Percentiles rank a stretch among this genome's conserved stretches.
Conservation (phyloP, 1,139 yeast genomes). For the Candida sojae region DNA sequence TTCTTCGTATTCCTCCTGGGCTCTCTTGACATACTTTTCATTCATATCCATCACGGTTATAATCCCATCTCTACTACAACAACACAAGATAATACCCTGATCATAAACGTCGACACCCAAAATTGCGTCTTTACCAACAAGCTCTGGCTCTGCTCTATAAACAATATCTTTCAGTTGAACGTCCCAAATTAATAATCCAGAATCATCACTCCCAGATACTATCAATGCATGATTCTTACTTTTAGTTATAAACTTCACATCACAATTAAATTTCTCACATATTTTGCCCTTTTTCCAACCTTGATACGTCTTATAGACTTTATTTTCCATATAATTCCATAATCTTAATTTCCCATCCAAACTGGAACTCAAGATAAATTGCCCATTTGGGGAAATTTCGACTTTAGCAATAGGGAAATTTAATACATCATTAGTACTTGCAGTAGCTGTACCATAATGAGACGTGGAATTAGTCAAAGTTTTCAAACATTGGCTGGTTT, state of each 20-base stretch:
- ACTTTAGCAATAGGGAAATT: constrained; percentile 74
- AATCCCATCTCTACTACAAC: constrained; percentile 32
- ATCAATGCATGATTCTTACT: constrained; percentile 38
- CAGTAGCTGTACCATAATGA: constrained; percentile 59
- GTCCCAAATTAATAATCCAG: constrained; percentile 71
- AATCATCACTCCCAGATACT: constrained; percentile 67
- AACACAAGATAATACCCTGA: constrained; percentile 40
- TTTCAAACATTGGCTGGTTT: constrained; percentile 87
- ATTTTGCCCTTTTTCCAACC: constrained; percentile 36
- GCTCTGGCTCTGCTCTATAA: constrained; percentile 24
- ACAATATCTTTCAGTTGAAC: constrained; percentile 64
- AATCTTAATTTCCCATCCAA: constrained; percentile 76
- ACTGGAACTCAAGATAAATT: constrained; percentile 74
- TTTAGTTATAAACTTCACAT: constrained; percentile 45
- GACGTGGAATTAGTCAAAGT: constrained; percentile 76
- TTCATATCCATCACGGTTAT: constrained; percentile 27
- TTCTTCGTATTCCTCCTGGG: background rate
- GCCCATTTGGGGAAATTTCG: constrained; percentile 79
- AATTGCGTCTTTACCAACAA: constrained; percentile 38
- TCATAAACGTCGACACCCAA: constrained; percentile 47
- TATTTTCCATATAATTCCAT: constrained; percentile 82
- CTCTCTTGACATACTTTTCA: constrained; percentile 10
- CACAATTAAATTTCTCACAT: constrained; percentile 50
- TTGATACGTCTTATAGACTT: constrained; percentile 72
- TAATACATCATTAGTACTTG: constrained; percentile 51